Percentiles rank a stretch among this genome's conserved stretches.
Evolutionary conservation across 1,284 basidiomycete genomes (phyloP).

Genomic region (Inonotus obliquus): DNA sequence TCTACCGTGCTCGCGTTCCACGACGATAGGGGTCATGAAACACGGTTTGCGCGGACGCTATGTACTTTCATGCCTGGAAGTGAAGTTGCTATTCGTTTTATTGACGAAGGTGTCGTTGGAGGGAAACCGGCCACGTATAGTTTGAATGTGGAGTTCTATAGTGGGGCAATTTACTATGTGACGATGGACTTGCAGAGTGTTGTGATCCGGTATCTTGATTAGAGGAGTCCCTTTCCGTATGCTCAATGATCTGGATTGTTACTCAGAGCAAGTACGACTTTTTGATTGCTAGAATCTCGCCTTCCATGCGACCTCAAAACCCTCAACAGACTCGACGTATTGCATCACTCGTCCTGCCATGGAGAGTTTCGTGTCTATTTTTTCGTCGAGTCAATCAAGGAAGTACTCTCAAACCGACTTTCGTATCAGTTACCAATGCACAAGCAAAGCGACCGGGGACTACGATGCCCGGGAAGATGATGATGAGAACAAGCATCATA

Average conservation of each 20-base stretch:
- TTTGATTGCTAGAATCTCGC: too few species aligned
- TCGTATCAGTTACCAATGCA: not conserved
- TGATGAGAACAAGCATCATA: not conserved
- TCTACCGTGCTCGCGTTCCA: conserved; percentile 10
- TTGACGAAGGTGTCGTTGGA: not conserved
- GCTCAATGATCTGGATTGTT: too few species aligned
- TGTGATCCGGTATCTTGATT: conserved; percentile 13
- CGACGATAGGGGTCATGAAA: not conserved
- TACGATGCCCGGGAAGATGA: not conserved
- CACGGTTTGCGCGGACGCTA: not conserved
- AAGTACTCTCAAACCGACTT: not conserved
- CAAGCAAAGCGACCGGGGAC: not conserved
- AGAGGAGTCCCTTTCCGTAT: not conserved
- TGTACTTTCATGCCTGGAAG: not conserved
- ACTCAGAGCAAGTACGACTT: too few species aligned
- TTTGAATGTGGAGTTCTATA: conserved; percentile 12
- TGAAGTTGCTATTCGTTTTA: not conserved
- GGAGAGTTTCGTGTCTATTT: not conserved
- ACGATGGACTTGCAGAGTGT: not conserved
- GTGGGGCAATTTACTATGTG: conserved; percentile 14
- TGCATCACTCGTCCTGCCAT: too few species aligned
- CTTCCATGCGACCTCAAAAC: too few species aligned
- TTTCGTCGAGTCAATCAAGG: not conserved
- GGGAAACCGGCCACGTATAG: not conserved
- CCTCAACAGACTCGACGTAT: too few species aligned